phyloP scores from a whole-genome alignment of 345 rosid species.

The Pistacia vera region DNA sequence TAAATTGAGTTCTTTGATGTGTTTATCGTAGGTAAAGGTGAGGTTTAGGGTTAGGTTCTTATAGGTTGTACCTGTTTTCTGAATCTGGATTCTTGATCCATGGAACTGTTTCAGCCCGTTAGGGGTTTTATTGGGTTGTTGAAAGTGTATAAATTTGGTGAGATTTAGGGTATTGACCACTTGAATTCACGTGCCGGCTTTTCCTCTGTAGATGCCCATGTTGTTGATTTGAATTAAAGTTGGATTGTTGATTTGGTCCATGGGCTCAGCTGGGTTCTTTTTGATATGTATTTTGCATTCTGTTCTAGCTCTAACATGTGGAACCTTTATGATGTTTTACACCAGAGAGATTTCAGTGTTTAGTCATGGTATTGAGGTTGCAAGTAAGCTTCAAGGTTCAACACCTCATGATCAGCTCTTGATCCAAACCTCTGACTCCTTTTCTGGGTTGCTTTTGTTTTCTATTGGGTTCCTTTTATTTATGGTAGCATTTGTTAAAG shows the following conservation, averaged over 20 bases:
- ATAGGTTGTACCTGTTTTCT: background rate
- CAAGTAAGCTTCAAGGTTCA: slow-evolving; percentile 76
- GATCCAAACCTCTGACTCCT: slow-evolving; percentile 83
- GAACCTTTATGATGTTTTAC: slow-evolving; percentile 82
- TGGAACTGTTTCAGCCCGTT: background rate
- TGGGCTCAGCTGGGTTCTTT: slow-evolving; percentile 45
- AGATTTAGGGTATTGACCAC: background rate
- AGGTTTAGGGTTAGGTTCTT: background rate
- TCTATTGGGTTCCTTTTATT: slow-evolving; percentile 68
- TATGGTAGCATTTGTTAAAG: slow-evolving; percentile 87
- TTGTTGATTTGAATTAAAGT: background rate
- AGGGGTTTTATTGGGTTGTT: background rate
- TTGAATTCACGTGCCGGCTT: background rate
- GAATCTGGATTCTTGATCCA: background rate
- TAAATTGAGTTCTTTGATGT: background rate
- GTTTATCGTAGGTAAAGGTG: background rate
- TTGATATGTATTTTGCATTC: slow-evolving; percentile 75
- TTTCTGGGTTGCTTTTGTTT: slow-evolving; percentile 87
- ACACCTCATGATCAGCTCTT: slow-evolving; percentile 89
- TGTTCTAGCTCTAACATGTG: slow-evolving; percentile 68
- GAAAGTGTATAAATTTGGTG: no score
- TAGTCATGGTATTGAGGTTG: slow-evolving; percentile 59
- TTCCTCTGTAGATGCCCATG: background rate
- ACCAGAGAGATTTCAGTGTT: slow-evolving; percentile 63
- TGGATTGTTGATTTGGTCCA: slow-evolving; percentile 15